Conservation (phyloP, 345 rosid genomes). For the Fremontodendron californicum region DNA sequence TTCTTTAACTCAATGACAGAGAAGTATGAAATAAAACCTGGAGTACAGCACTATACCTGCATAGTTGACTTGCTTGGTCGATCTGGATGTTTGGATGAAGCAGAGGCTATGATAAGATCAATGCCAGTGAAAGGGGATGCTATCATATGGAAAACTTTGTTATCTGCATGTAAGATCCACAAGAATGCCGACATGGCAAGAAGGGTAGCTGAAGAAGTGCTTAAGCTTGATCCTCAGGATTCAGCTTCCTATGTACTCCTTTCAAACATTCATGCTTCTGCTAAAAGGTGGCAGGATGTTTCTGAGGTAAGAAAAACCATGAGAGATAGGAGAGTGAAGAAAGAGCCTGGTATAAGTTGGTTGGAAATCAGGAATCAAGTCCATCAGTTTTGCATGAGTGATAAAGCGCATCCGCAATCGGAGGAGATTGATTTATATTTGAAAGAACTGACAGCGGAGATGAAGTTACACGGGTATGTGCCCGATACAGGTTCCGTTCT, state of each 20-base stretch:
- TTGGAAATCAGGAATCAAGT: conserved; percentile 56
- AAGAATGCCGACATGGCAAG: conserved; percentile 56
- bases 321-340: conserved; percentile 65
- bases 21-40: conserved; percentile 46
- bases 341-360: conserved; percentile 84
- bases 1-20: conserved; percentile 51
- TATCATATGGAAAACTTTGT: conserved; percentile 70
- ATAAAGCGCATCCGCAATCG: conserved; percentile 51
- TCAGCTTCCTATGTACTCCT: conserved; percentile 70
- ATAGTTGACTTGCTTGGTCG: conserved; percentile 72
- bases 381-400: conserved; percentile 58
- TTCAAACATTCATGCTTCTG: conserved; percentile 61
- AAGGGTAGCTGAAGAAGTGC: conserved; percentile 53
- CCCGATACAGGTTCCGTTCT: conserved; percentile 60
- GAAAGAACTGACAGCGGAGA: conserved; percentile 51
- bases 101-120: conserved; percentile 59
- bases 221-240: conserved; percentile 54
- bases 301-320: conserved; percentile 56
- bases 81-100: conserved; percentile 57
- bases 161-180: conserved; percentile 67
- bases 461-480: conserved; percentile 62
- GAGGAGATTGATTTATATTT: conserved; percentile 57
- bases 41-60: conserved; percentile 60
- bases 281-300: conserved; percentile 59
- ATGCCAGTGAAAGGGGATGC: conserved; percentile 60